These are phyloP conservation scores for Tripterygium wilfordii DNA, from an alignment of 177 flowering plant genomes.

Conservation along the genomic window DNA sequence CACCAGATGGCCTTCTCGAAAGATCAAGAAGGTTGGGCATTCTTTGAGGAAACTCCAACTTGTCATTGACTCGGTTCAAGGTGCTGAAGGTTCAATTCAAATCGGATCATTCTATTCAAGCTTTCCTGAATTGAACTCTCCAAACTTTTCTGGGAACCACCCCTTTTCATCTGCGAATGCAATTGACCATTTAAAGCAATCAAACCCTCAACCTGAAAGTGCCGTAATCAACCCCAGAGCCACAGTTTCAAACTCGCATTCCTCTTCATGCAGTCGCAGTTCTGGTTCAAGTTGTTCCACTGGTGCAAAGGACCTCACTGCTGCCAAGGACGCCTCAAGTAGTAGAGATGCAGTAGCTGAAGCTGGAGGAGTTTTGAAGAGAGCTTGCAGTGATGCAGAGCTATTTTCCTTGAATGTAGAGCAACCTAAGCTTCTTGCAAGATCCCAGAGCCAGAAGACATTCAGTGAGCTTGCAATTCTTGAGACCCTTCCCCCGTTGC, in stretches of 20 bases:
- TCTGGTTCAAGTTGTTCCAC: constrained; percentile 59
- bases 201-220: constrained; percentile 25
- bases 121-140: constrained; percentile 64
- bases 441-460: constrained; percentile 48
- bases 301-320: constrained; percentile 29
- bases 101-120: constrained; percentile 66
- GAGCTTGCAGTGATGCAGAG: constrained; percentile 46
- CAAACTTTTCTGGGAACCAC: constrained; percentile 35
- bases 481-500: constrained; percentile 27
- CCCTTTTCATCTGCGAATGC: constrained; percentile 24
- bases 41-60: constrained; percentile 75
- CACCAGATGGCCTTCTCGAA: constrained; percentile 86
- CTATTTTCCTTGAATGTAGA: constrained; percentile 26
- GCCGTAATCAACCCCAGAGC: constrained; percentile 19
- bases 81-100: constrained; percentile 60
- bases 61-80: constrained; percentile 83
- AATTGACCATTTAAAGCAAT: constrained; percentile 16
- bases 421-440: constrained; percentile 29
- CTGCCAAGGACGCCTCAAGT: constrained; percentile 9
- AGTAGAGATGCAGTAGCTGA: constrained; percentile 30
- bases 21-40: constrained; percentile 86
- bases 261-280: constrained; percentile 65
- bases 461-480: constrained; percentile 22
- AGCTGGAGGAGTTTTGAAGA: constrained; percentile 28
- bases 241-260: constrained; percentile 38